phyloP scores from a whole-genome alignment of 2,329 filamentous ascomycete species.

The Ophiocordyceps unilateralis region DNA sequence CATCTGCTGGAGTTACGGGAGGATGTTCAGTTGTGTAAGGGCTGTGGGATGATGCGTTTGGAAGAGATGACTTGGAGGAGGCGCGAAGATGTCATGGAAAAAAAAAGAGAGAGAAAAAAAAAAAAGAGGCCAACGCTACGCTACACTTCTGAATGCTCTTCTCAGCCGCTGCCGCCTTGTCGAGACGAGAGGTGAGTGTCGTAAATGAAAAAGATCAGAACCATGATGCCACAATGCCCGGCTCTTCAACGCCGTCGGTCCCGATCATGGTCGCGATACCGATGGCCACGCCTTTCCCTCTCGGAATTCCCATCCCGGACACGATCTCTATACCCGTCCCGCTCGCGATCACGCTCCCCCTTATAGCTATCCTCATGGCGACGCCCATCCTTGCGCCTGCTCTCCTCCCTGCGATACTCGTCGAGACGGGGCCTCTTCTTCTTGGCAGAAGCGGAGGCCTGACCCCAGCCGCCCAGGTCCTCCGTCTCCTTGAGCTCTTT shows the following conservation, averaged over 20 bases:
- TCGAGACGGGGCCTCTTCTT: conserved; percentile 28
- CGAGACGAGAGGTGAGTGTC: no score
- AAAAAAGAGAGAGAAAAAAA: no score
- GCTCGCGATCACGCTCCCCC: conserved; percentile 25
- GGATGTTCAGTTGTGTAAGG: no score
- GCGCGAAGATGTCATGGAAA: no score
- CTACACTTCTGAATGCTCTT: no score
- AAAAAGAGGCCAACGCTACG: no score
- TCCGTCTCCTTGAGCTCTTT: conserved; percentile 70
- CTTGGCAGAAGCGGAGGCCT: conserved; percentile 30
- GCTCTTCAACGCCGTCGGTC: not conserved
- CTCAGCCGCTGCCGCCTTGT: no score
- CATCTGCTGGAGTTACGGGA: no score
- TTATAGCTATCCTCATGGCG: conserved; percentile 29
- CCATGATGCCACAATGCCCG: not conserved
- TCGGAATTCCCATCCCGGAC: conserved; percentile 17
- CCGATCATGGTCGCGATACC: not conserved
- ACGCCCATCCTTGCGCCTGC: conserved; percentile 24
- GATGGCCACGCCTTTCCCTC: conserved; percentile 11
- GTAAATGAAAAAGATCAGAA: no score
- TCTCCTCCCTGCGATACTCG: conserved; percentile 29
- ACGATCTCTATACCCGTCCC: conserved; percentile 19
- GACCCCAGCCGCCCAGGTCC: conserved; percentile 69
- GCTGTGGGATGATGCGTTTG: no score
- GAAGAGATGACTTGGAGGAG: no score